phyloP scores from a whole-genome alignment of 2,329 filamentous ascomycete genomes.

The Epichloe baconii region DNA sequence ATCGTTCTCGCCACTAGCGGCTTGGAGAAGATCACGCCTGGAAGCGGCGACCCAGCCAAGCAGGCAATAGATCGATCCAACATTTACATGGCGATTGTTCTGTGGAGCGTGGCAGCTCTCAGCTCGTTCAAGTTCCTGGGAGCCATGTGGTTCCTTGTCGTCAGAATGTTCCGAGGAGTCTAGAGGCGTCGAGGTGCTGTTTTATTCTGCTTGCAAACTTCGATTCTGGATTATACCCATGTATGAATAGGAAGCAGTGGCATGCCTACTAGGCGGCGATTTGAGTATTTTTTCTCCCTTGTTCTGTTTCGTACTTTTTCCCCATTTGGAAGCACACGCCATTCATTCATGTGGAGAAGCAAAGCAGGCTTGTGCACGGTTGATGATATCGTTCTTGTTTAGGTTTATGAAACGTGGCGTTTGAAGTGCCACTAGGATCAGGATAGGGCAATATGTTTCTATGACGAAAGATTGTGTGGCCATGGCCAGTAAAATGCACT shows the following conservation, averaged over 20 bases:
- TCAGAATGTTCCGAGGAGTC: constrained; percentile 69
- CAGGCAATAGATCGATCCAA: constrained; percentile 45
- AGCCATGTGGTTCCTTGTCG: constrained; percentile 83
- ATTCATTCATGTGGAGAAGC: not conserved
- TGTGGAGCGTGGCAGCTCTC: constrained; percentile 80
- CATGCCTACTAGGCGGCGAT: not conserved
- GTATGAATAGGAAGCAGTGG: constrained; percentile 1
- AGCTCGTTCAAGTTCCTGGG: constrained; percentile 80
- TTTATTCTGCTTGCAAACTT: not conserved
- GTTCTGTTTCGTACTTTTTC: not conserved
- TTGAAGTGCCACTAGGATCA: not conserved
- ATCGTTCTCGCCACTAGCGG: constrained; percentile 80
- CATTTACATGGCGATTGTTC: constrained; percentile 74
- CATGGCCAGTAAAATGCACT: no score
- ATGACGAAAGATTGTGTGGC: not conserved
- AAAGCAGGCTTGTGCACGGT: not conserved
- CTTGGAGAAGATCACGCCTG: constrained; percentile 50
- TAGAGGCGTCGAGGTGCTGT: constrained; percentile 18
- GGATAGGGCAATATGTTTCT: not conserved
- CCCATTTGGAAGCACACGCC: not conserved
- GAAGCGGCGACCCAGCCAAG: constrained; percentile 24
- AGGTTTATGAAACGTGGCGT: not conserved
- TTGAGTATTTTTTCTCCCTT: not conserved
- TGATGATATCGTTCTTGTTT: not conserved
- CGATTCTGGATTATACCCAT: constrained; percentile 9